phyloP scores from a whole-genome alignment of 2,329 filamentous ascomycete genomes.

The Myriosclerotinia duriaeana region DNA sequence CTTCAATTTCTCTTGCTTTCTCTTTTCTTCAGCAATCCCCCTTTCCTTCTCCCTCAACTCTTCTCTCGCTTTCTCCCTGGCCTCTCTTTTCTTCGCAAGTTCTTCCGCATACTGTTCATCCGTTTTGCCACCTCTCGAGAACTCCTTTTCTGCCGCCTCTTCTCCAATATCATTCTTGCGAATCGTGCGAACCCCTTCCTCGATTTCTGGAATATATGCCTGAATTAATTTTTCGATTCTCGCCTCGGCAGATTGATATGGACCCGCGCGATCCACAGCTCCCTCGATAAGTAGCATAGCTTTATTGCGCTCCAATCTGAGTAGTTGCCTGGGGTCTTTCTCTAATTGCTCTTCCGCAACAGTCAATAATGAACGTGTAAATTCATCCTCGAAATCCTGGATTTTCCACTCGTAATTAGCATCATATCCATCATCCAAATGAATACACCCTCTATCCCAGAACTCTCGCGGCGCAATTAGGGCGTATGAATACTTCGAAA shows the following conservation, averaged over 20 bases:
- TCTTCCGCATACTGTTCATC: slow-evolving; percentile 73
- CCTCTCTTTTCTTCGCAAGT: slow-evolving; percentile 57
- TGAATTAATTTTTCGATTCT: slow-evolving; percentile 69
- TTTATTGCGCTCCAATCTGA: slow-evolving; percentile 71
- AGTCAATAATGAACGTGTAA: slow-evolving; percentile 65
- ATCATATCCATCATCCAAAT: neutral
- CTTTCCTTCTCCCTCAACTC: slow-evolving; percentile 58
- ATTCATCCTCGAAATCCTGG: slow-evolving; percentile 68
- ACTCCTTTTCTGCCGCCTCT: slow-evolving; percentile 65
- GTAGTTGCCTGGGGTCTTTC: slow-evolving; percentile 67
- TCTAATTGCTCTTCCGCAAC: slow-evolving; percentile 74
- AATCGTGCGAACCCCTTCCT: slow-evolving; percentile 67
- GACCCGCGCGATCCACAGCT: slow-evolving; percentile 71
- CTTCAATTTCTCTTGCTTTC: slow-evolving; percentile 52
- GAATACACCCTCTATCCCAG: neutral
- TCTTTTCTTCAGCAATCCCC: slow-evolving; percentile 61
- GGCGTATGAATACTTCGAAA: neutral
- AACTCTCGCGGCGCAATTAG: neutral
- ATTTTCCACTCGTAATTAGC: slow-evolving; percentile 19
- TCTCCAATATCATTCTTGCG: slow-evolving; percentile 67
- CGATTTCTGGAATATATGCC: slow-evolving; percentile 59
- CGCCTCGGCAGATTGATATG: slow-evolving; percentile 70
- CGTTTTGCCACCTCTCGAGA: slow-evolving; percentile 64
- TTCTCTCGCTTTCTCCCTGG: slow-evolving; percentile 61
- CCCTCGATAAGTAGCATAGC: slow-evolving; percentile 75